Conservation (phyloP, 306 rosid species). For the Lathyrus sativus region DNA sequence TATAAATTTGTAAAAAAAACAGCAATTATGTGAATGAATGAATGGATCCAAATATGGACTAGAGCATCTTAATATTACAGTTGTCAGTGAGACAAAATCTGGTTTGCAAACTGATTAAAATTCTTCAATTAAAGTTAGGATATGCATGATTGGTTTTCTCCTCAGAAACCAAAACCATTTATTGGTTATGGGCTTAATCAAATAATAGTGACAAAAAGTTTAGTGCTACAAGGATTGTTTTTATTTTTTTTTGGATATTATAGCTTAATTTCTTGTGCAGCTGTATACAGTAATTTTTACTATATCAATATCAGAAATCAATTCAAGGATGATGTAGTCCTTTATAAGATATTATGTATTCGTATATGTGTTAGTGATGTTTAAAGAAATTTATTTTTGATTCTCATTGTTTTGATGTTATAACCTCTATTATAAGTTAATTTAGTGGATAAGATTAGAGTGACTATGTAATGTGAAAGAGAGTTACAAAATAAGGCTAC, state of each 20-base stretch:
- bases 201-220: conserved; percentile 32
- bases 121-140: conserved; percentile 6
- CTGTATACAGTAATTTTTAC: conserved; percentile 15
- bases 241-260: too few relatives aligned
- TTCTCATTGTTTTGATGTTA: too few relatives aligned
- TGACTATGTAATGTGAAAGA: too few relatives aligned
- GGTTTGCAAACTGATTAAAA: conserved; percentile 35
- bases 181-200: conserved; percentile 32
- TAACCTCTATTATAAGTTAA: too few relatives aligned
- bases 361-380: not conserved
- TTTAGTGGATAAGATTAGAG: too few relatives aligned
- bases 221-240: not conserved
- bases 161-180: conserved; percentile 6
- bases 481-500: too few relatives aligned
- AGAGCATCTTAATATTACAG: conserved; percentile 32
- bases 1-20: conserved; percentile 1
- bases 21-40: not conserved
- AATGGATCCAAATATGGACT: conserved; percentile 29
- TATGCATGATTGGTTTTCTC: conserved; percentile 35
- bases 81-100: conserved; percentile 42
- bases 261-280: not conserved
- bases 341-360: not conserved
- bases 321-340: too few relatives aligned
- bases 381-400: too few relatives aligned
- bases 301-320: not conserved